Evolutionary conservation across 345 rosid genomes (phyloP).

Genomic region (Lepidium sativum): DNA sequence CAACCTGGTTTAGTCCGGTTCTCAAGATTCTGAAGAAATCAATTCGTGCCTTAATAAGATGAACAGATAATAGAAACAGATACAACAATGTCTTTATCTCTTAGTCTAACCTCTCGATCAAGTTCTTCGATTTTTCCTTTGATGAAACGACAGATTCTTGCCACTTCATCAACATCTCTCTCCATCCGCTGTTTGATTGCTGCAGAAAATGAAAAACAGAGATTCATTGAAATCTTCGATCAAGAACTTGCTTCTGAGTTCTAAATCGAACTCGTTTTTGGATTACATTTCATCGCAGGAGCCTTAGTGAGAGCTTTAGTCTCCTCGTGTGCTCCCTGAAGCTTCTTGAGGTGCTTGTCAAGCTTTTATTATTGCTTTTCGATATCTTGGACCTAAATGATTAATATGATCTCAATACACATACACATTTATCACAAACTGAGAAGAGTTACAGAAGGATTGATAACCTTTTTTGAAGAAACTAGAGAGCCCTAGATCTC

Average conservation of each 20-base stretch:
- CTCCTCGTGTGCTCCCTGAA: constrained; percentile 89
- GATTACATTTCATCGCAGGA: constrained; percentile 87
- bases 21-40: constrained; percentile 51
- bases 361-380: constrained; percentile 81
- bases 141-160: constrained; percentile 56
- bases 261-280: neutral
- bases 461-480: constrained; percentile 71
- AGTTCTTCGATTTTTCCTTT: constrained; percentile 84
- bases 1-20: constrained; percentile 90
- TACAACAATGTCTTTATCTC: neutral
- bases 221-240: neutral
- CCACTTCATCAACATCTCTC: constrained; percentile 93
- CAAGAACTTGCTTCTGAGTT: no score
- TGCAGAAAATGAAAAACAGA: constrained; percentile 25
- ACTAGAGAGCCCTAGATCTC: constrained; percentile 61
- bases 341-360: constrained; percentile 70
- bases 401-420: neutral
- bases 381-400: constrained; percentile 69
- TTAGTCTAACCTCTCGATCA: constrained; percentile 61
- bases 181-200: constrained; percentile 94
- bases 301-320: constrained; percentile 79
- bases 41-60: neutral
- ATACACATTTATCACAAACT: neutral
- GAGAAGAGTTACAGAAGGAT: neutral
- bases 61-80: neutral